Conservation (phyloP, 2,329 filamentous ascomycete species). For the Hypoxylon sp. region DNA sequence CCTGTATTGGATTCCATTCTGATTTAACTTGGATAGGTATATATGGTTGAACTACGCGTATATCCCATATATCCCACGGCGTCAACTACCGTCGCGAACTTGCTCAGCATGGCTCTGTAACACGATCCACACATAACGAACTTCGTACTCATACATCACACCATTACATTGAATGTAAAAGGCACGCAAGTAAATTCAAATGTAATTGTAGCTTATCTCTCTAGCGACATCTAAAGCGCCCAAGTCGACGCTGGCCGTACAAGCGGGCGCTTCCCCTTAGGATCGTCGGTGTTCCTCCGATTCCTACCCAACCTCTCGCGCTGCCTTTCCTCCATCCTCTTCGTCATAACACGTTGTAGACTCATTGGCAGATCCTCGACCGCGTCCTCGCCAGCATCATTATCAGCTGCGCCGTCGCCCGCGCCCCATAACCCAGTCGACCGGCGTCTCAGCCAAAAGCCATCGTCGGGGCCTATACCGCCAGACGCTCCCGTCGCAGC, state of each 20-base stretch:
- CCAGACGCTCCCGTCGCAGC: constrained; percentile 5
- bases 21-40: neutral
- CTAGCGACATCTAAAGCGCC: constrained; percentile 28
- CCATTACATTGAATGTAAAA: too few relatives aligned
- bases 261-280: constrained; percentile 46
- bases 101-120: constrained; percentile 2
- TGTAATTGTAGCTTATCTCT: neutral
- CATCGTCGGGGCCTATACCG: neutral
- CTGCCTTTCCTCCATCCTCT: constrained; percentile 51
- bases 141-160: too few relatives aligned
- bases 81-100: neutral
- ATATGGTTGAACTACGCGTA: neutral
- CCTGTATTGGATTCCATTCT: neutral
- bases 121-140: neutral
- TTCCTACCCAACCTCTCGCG: constrained; percentile 32
- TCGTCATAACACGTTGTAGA: constrained; percentile 62
- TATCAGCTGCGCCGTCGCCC: constrained; percentile 43
- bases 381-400: constrained; percentile 53
- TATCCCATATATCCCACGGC: neutral
- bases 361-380: constrained; percentile 60
- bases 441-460: constrained; percentile 26
- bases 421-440: constrained; percentile 30
- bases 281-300: constrained; percentile 40
- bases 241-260: constrained; percentile 42
- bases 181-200: neutral